Base-by-base conservation (phyloP, 306 rosid species). In the Astragalus membranaceus region DNA sequence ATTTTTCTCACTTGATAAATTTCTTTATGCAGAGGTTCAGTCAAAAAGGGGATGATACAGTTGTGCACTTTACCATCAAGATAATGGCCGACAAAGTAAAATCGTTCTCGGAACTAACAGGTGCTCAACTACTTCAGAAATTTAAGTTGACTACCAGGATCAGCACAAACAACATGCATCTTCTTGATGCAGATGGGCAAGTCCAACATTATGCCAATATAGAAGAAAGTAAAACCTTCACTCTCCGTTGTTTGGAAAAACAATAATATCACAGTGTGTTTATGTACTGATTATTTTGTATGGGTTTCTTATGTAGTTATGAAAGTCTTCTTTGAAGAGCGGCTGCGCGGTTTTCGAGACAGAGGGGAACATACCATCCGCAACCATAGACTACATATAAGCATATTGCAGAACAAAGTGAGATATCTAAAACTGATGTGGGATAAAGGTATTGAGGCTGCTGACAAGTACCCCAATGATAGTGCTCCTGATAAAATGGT, bases 341-440 rank as follows among this genome's bases (percentile, higher is more conserved):
- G n/a, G n/a, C n/a, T n/a, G n/a, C n/a, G n/a, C n/a, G n/a, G n/a
- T n/a, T n/a, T n/a, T n/a, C n/a, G n/a, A n/a, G n/a, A n/a, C n/a
- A n/a, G n/a, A n/a, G n/a, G n/a, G n/a, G n/a, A n/a, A n/a, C n/a
- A n/a, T n/a, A n/a, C n/a, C n/a, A n/a, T n/a, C n/a, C n/a, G n/a
- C n/a, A n/a, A n/a, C n/a, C n/a, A n/a, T n/a, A n/a, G n/a, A n/a
- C n/a, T n/a, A n/a, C n/a, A n/a, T n/a, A n/a, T n/a, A n/a, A n/a
- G n/a, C n/a, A 78, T 84, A 44, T 72, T 93, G 83, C 92, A 83
- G 66, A 93, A 93, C 83, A 88, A 88, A 88, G 94, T 85, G 49
- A 81, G 97, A 72, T 94, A 88, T 41, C 88, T 94, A 79, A 93
- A 74, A 93, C 90, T 59, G 35, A 87, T 32, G 97, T 93, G 36